Percentiles rank a stretch among this genome's conserved stretches.
Conservation (phyloP, 2,329 filamentous ascomycete species). For the Falciphora oryzae region DNA sequence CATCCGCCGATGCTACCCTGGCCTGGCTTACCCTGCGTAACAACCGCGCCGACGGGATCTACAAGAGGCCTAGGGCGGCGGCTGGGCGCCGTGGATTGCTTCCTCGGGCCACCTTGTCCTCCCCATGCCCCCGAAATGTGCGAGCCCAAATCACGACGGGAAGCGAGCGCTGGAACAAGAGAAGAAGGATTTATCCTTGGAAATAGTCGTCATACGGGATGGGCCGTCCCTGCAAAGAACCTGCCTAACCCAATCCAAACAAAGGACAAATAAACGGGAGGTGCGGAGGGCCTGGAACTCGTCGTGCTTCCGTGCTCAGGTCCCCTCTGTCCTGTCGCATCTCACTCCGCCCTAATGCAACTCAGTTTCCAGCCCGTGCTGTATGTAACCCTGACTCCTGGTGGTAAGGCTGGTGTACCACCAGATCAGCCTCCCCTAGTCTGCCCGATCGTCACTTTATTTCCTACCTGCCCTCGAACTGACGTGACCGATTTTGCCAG, state of each 20-base stretch:
- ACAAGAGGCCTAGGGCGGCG: too few species aligned
- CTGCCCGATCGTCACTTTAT: not conserved
- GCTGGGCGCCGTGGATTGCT: not conserved
- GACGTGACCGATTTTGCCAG: too few species aligned
- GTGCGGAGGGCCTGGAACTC: too few species aligned
- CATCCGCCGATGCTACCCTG: not conserved
- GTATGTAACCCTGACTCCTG: not conserved
- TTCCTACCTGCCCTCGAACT: too few species aligned
- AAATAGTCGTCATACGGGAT: constrained; percentile 1
- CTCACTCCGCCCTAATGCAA: not conserved
- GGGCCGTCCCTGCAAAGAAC: not conserved
- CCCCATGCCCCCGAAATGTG: too few species aligned
- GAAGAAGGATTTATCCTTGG: not conserved
- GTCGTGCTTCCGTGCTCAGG: too few species aligned
- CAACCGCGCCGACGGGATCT: too few species aligned
- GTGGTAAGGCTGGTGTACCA: not conserved
- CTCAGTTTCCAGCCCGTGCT: not conserved
- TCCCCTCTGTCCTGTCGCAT: not conserved
- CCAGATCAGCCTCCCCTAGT: not conserved
- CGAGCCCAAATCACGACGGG: too few species aligned
- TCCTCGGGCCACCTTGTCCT: not conserved
- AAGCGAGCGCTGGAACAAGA: not conserved
- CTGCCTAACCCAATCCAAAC: not conserved
- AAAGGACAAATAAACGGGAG: not conserved
- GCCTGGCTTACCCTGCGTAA: not conserved